Evolutionary conservation across 2,329 filamentous ascomycete genomes (phyloP).

Genomic region (Xylariaceae sp.): DNA sequence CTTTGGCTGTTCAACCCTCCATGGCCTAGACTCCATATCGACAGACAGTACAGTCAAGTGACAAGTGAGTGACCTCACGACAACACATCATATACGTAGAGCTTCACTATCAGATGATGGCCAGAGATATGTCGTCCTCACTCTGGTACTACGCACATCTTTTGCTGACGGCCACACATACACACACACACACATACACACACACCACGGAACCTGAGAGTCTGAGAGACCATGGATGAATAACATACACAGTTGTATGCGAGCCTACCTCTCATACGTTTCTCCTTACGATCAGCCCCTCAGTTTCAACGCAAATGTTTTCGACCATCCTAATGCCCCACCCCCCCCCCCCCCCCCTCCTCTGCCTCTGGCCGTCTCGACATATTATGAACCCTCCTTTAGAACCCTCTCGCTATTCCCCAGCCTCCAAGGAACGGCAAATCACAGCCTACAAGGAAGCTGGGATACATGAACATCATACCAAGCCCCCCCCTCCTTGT

Average conservation of each 20-base stretch:
- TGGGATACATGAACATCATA: neutral
- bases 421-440: neutral
- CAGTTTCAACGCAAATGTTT: neutral
- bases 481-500: neutral
- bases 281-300: neutral
- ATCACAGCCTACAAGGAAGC: neutral
- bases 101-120: neutral
- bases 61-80: conserved; percentile 9
- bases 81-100: neutral
- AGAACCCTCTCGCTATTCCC: neutral
- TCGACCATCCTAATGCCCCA: neutral
- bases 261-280: too few relatives aligned
- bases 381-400: neutral
- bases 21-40: neutral
- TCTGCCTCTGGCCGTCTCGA: neutral
- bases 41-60: neutral
- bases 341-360: too few relatives aligned
- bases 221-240: neutral
- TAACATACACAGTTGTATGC: neutral
- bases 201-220: neutral
- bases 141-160: neutral
- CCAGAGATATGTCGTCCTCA: neutral
- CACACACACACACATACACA: neutral
- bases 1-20: neutral
- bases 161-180: neutral